Evolutionary conservation across 345 rosid genomes (phyloP).

Genomic region (Salix udensis): DNA sequence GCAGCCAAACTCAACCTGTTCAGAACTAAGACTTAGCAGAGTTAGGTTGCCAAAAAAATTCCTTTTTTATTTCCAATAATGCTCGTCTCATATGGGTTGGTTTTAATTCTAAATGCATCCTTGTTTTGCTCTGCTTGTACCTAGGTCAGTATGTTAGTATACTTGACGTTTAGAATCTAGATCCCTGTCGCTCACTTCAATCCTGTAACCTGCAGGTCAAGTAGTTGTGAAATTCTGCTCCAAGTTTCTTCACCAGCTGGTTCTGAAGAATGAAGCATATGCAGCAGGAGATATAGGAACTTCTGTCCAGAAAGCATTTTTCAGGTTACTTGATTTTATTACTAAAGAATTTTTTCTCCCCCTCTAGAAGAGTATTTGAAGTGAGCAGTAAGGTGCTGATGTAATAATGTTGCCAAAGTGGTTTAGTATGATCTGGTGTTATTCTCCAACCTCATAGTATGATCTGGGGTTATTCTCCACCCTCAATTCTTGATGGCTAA

Average conservation of each 20-base stretch:
- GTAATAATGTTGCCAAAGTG: no score
- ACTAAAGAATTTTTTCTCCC: background rate
- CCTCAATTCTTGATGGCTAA: background rate
- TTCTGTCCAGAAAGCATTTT: conserved; percentile 69
- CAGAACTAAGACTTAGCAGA: background rate
- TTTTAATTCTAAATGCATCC: background rate
- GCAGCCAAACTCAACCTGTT: background rate
- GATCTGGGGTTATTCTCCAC: no score
- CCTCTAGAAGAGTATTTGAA: background rate
- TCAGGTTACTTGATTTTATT: conserved; percentile 48
- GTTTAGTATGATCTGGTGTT: no score
- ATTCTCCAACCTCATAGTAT: no score
- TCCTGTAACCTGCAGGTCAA: conserved; percentile 54
- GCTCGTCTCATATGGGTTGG: no score
- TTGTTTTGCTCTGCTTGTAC: background rate
- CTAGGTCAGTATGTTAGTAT: background rate
- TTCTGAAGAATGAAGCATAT: conserved; percentile 62
- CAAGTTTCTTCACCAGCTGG: conserved; percentile 83
- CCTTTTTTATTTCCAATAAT: no score
- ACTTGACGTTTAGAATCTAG: background rate
- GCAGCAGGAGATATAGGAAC: conserved; percentile 67
- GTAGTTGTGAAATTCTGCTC: conserved; percentile 92
- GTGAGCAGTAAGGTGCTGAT: background rate
- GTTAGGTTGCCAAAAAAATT: no score
- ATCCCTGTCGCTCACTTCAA: background rate